Evolutionary conservation across 495 filamentous ascomycete species (phyloP).

Genomic region (Penicillium samsonianum): DNA sequence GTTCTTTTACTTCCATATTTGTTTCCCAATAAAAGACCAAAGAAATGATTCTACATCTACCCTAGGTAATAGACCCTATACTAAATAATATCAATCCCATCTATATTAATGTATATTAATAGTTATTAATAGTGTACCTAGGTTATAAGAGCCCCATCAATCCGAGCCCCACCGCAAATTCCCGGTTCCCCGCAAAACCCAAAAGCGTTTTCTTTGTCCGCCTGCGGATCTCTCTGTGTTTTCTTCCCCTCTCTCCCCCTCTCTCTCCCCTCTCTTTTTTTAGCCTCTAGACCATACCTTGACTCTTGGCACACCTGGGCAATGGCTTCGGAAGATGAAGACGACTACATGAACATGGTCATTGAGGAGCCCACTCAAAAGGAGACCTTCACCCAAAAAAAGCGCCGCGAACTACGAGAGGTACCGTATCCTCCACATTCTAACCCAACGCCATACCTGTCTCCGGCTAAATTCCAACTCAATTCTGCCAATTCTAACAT

Average conservation of each 20-base stretch:
- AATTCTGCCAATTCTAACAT: not conserved
- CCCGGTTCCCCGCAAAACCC: not conserved
- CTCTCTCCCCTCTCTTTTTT: not conserved
- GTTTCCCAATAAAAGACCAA: too few relatives aligned
- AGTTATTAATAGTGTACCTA: too few relatives aligned
- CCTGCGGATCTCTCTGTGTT: not conserved
- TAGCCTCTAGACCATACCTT: not conserved
- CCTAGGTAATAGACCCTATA: too few relatives aligned
- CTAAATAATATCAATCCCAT: too few relatives aligned
- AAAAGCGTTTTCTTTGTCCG: slow-evolving; percentile 8
- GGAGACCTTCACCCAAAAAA: slow-evolving; percentile 60
- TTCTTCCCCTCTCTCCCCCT: not conserved
- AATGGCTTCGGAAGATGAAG: slow-evolving; percentile 47
- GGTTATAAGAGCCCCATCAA: too few relatives aligned
- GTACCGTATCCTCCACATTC: slow-evolving; percentile 29
- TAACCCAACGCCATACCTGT: not conserved
- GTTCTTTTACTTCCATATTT: too few relatives aligned
- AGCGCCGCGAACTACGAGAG: slow-evolving; percentile 56
- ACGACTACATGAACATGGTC: slow-evolving; percentile 68
- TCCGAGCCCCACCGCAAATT: not conserved
- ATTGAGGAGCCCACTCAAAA: slow-evolving; percentile 55
- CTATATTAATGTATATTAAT: too few relatives aligned
- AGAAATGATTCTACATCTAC: too few relatives aligned
- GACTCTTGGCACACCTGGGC: not conserved
- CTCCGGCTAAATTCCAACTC: not conserved